Conservation (phyloP, 768 basidiomycete genomes). For the Pulveroboletus sp. region DNA sequence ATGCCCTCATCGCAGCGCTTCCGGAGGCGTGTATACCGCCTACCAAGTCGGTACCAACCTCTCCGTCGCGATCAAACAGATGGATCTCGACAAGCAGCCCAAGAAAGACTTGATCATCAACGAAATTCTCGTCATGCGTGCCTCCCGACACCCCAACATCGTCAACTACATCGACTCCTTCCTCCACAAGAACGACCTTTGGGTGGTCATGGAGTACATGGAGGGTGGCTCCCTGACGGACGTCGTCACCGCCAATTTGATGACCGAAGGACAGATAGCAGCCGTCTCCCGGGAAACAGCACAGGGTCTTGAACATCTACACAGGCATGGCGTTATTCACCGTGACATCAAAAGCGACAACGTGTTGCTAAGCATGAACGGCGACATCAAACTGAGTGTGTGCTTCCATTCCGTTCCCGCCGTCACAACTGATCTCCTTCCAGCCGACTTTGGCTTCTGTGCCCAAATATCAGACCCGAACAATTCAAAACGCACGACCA, state of each 20-base stretch:
- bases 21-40: constrained; percentile 96
- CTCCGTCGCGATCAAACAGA: constrained; percentile 98
- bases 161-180: constrained; percentile 99
- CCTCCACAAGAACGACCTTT: constrained; percentile 94
- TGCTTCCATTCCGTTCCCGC: constrained; percentile 19
- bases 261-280: constrained; percentile 98
- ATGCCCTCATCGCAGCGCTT: constrained; percentile 55
- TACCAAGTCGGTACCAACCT: constrained; percentile 95
- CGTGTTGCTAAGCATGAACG: constrained; percentile 84
- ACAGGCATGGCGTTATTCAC: constrained; percentile 95
- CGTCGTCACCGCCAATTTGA: constrained; percentile 83
- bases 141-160: constrained; percentile 95
- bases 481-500: constrained; percentile 90
- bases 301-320: constrained; percentile 91
- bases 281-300: constrained; percentile 91
- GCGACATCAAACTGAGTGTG: constrained; percentile 97
- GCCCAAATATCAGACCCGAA: constrained; percentile 91
- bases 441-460: constrained; percentile 98
- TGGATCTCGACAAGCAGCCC: constrained; percentile 99
- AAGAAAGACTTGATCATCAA: constrained; percentile 99
- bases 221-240: constrained; percentile 94
- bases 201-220: constrained; percentile 99
- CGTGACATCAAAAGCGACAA: constrained; percentile 99
- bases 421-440: constrained; percentile 3
- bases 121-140: constrained; percentile 98